Percentiles rank a stretch among this genome's conserved stretches.
Evolutionary conservation across 768 basidiomycete genomes (phyloP).

Genomic region (Leccinellum rugosiceps): DNA sequence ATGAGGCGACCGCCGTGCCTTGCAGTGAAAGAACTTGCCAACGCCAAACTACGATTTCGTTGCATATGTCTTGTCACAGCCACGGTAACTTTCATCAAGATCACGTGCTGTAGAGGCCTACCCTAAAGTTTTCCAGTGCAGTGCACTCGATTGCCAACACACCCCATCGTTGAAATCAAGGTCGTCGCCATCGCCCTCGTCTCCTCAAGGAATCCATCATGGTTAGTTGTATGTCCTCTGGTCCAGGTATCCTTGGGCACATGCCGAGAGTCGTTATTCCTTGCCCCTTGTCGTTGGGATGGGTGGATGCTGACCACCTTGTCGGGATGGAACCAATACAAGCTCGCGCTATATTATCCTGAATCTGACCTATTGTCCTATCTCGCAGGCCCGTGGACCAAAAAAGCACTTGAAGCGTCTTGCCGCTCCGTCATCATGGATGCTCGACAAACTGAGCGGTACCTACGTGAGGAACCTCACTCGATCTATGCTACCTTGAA

Average conservation of each 20-base stretch:
- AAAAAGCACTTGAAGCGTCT: constrained; percentile 99
- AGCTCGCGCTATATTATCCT: not conserved
- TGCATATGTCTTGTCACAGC: constrained; percentile 6
- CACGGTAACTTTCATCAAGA: not conserved
- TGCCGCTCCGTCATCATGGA: constrained; percentile 97
- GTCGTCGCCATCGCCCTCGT: constrained; percentile 17
- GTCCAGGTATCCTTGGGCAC: not conserved
- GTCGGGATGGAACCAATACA: constrained; percentile 20
- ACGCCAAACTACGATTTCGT: not conserved
- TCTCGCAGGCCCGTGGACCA: constrained; percentile 85
- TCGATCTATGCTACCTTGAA: not conserved
- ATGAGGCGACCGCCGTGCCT: not conserved
- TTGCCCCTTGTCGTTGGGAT: constrained; percentile 4
- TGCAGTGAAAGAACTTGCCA: constrained; percentile 1
- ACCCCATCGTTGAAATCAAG: constrained; percentile 21
- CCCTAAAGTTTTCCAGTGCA: constrained; percentile 21
- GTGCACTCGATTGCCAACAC: not conserved
- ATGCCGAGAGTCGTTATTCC: not conserved
- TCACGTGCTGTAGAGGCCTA: constrained; percentile 25
- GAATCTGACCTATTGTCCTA: constrained; percentile 14
- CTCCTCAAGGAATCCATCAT: constrained; percentile 31
- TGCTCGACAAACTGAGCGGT: constrained; percentile 97
- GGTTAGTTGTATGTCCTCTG: constrained; percentile 25
- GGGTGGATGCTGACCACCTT: constrained; percentile 26
- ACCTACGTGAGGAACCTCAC: constrained; percentile 67